Percentiles rank a stretch among this genome's conserved stretches.
phyloP scores from a whole-genome alignment of 768 basidiomycete species.

The Tricholoma matsutake region DNA sequence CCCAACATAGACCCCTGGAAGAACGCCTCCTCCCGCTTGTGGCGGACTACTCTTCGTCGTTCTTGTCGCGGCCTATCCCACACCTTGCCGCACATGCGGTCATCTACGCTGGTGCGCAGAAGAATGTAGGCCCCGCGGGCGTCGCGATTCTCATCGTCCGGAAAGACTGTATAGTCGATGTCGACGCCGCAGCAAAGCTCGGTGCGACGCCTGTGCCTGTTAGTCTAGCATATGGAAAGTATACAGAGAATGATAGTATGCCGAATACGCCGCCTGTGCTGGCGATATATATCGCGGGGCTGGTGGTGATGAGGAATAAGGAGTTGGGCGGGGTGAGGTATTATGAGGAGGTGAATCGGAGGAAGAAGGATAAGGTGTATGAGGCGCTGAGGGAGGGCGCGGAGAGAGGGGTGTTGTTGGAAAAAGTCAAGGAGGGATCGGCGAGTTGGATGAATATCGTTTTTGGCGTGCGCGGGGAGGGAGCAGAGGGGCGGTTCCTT shows the following conservation, averaged over 20 bases:
- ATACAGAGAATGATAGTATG: slow-evolving; percentile 72
- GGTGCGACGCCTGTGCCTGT: slow-evolving; percentile 76
- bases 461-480: slow-evolving; percentile 76
- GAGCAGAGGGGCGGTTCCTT: slow-evolving; percentile 70
- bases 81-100: slow-evolving; percentile 86
- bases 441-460: slow-evolving; percentile 97
- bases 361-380: slow-evolving; percentile 81
- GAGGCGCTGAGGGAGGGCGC: slow-evolving; percentile 67
- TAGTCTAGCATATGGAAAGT: slow-evolving; percentile 78
- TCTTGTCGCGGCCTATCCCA: slow-evolving; percentile 93
- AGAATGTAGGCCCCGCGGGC: slow-evolving; percentile 95
- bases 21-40: slow-evolving; percentile 74
- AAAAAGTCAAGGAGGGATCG: slow-evolving; percentile 70
- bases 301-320: slow-evolving; percentile 75
- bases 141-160: slow-evolving; percentile 91
- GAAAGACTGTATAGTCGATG: slow-evolving; percentile 91
- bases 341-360: slow-evolving; percentile 61
- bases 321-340: slow-evolving; percentile 62
- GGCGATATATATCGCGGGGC: slow-evolving; percentile 83
- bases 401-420: slow-evolving; percentile 61
- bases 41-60: slow-evolving; percentile 93
- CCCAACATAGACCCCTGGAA: slow-evolving; percentile 14
- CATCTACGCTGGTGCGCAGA: slow-evolving; percentile 96
- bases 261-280: slow-evolving; percentile 95
- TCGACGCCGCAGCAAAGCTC: slow-evolving; percentile 70